Percentiles rank a stretch among this genome's conserved stretches.
Conservation (phyloP, 352 stramenopile genomes). For the Blastocystis sp. region DNA sequence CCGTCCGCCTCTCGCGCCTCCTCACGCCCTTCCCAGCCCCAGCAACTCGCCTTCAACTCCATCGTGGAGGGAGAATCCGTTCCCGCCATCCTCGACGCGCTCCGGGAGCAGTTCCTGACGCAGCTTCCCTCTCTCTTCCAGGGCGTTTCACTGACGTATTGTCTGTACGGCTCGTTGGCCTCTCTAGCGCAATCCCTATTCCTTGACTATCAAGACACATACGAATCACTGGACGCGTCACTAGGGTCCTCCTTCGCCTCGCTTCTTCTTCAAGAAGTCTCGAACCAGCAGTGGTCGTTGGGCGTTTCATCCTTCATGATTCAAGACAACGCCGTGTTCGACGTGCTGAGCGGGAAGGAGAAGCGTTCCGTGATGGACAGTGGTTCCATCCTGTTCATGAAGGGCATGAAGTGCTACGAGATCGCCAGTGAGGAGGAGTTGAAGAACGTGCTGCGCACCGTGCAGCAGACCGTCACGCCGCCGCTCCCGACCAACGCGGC, state of each 20-base stretch:
- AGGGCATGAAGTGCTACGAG: conserved; percentile 55
- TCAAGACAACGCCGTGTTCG: background rate
- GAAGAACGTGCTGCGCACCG: background rate
- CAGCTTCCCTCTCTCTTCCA: background rate
- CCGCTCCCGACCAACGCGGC: background rate
- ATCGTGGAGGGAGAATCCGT: background rate
- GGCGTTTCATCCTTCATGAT: background rate
- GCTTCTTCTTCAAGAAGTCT: background rate
- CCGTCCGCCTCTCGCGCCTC: background rate
- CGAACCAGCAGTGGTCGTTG: background rate
- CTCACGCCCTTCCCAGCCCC: background rate
- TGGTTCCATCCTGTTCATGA: conserved; percentile 53
- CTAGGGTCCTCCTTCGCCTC: background rate
- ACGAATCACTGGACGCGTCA: background rate
- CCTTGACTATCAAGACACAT: background rate
- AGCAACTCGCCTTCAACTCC: background rate
- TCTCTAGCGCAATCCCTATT: background rate
- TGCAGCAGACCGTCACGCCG: background rate
- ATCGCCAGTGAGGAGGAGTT: background rate
- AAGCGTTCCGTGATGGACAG: conserved; percentile 31
- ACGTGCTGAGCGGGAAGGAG: background rate
- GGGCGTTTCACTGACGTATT: background rate
- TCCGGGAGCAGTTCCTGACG: background rate
- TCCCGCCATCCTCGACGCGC: too few species aligned
- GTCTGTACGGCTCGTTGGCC: conserved; percentile 8